phyloP scores from a whole-genome alignment of 768 basidiomycete genomes.

The Collybiopsis confluens region DNA sequence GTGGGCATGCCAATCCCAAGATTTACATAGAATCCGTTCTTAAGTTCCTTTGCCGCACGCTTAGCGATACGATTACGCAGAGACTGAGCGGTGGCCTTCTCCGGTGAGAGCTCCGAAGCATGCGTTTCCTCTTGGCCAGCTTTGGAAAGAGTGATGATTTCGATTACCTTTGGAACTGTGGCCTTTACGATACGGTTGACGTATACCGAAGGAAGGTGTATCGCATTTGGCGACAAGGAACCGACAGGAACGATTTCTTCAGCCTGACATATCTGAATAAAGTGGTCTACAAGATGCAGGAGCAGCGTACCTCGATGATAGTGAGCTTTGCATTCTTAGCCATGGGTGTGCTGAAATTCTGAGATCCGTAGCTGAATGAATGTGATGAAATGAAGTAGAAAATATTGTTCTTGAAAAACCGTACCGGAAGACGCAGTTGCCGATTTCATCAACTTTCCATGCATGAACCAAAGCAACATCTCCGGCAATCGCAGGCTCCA shows the following conservation, averaged over 20 bases:
- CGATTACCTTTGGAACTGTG: constrained; percentile 72
- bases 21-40: constrained; percentile 85
- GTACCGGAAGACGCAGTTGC: constrained; percentile 88
- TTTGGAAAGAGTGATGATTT: constrained; percentile 62
- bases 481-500: constrained; percentile 77
- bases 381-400: neutral
- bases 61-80: constrained; percentile 74
- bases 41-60: constrained; percentile 86
- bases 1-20: constrained; percentile 92
- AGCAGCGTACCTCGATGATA: constrained; percentile 71
- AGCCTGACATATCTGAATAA: constrained; percentile 43
- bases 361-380: constrained; percentile 64
- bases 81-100: constrained; percentile 48
- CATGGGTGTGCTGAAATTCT: constrained; percentile 87
- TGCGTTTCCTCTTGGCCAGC: constrained; percentile 18
- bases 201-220: constrained; percentile 84
- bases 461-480: constrained; percentile 85
- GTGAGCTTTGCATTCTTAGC: constrained; percentile 86
- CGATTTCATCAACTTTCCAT: constrained; percentile 90
- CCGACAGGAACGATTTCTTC: constrained; percentile 87
- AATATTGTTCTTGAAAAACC: constrained; percentile 10
- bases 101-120: constrained; percentile 31
- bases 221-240: constrained; percentile 71
- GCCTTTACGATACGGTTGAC: constrained; percentile 85
- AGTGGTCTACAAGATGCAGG: neutral